phyloP scores from a whole-genome alignment of 345 rosid genomes.

The Fremontodendron californicum region DNA sequence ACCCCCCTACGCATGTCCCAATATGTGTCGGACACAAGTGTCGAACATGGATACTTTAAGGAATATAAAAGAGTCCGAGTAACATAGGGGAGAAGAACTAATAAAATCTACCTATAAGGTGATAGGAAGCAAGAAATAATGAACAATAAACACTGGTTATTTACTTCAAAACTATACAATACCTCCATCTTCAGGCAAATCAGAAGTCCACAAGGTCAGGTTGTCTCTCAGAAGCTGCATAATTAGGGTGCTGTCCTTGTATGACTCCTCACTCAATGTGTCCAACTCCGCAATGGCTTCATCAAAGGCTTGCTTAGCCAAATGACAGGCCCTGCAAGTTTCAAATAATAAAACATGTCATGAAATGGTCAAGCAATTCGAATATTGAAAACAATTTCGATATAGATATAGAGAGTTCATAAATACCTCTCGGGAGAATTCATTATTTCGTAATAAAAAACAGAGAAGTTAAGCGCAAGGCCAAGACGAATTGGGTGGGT shows the following conservation, averaged over 20 bases:
- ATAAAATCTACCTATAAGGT: too few relatives aligned
- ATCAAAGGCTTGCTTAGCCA: slow-evolving; percentile 98
- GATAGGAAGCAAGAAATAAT: too few relatives aligned
- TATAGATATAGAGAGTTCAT: not conserved
- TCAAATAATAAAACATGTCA: not conserved
- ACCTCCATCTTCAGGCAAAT: slow-evolving; percentile 99
- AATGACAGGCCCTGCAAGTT: slow-evolving; percentile 82
- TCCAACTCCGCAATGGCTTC: slow-evolving; percentile 96
- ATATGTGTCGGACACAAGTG: too few relatives aligned
- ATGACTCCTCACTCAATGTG: slow-evolving; percentile 91
- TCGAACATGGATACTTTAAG: too few relatives aligned
- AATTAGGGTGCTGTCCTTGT: slow-evolving; percentile 96
- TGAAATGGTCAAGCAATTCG: not conserved
- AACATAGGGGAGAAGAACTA: too few relatives aligned
- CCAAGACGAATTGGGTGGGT: slow-evolving; percentile 98
- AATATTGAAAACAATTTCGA: not conserved
- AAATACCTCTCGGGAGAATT: slow-evolving; percentile 89
- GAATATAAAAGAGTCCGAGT: too few relatives aligned
- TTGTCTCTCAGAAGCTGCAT: slow-evolving; percentile 98
- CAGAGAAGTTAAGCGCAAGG: slow-evolving; percentile 97
- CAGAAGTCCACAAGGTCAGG: slow-evolving; percentile 98
- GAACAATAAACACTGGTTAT: too few relatives aligned
- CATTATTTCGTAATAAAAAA: slow-evolving; percentile 96
- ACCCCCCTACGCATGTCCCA: too few relatives aligned
- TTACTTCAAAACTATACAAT: not conserved